phyloP scores from a whole-genome alignment of 495 filamentous ascomycete genomes.

The Lindgomyces ingoldianus region DNA sequence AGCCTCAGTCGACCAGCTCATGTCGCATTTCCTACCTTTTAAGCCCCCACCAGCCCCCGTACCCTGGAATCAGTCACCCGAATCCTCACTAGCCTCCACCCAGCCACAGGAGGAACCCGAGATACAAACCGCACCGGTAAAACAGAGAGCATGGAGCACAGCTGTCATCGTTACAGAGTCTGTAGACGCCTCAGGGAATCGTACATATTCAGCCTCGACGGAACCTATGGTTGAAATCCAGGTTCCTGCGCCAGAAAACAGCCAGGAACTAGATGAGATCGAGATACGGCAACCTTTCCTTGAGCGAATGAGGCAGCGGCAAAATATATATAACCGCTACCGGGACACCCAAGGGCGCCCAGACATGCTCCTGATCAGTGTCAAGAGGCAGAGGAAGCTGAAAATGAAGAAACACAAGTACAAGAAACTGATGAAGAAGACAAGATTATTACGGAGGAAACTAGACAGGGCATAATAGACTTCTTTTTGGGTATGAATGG shows the following conservation, averaged over 20 bases:
- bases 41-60: slow-evolving; percentile 29
- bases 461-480: slow-evolving; percentile 61
- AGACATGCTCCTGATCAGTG: slow-evolving; percentile 62
- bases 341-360: slow-evolving; percentile 16
- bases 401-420: slow-evolving; percentile 99
- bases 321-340: slow-evolving; percentile 22
- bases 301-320: slow-evolving; percentile 42
- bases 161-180: slow-evolving; percentile 81
- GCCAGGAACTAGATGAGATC: slow-evolving; percentile 15
- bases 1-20: slow-evolving; percentile 21
- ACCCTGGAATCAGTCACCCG: slow-evolving; percentile 15
- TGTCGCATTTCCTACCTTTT: slow-evolving; percentile 29
- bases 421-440: slow-evolving; percentile 96
- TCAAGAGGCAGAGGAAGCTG: slow-evolving; percentile 80
- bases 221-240: slow-evolving; percentile 43
- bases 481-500: background rate
- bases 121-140: slow-evolving; percentile 3
- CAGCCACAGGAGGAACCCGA: slow-evolving; percentile 5
- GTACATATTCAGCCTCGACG: slow-evolving; percentile 53
- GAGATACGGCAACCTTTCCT: slow-evolving; percentile 44
- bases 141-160: slow-evolving; percentile 70
- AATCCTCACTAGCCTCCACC: background rate
- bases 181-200: slow-evolving; percentile 66
- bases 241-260: slow-evolving; percentile 13
- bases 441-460: slow-evolving; percentile 84